Base-by-base conservation (phyloP, 805 yeast genomes). In the Zygosaccharomyces bailii region DNA sequence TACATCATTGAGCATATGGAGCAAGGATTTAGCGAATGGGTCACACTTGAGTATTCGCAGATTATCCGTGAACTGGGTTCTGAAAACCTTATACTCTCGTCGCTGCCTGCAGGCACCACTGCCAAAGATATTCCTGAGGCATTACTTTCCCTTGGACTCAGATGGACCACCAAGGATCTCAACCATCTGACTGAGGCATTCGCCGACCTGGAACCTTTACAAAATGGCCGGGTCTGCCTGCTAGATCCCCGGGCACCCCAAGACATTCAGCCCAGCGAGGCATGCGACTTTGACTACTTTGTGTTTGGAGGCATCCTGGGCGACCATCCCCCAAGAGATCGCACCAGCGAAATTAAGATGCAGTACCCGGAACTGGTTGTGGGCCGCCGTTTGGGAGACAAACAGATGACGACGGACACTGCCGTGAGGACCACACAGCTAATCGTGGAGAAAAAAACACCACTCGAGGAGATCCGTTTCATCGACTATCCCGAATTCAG, bases 1-100 rank as follows among this genome's bases (percentile, higher is more conserved):
- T 91, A 89, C 73, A 79, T 93, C 42, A 89, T 91, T 42, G 99
- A 91, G 66, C 99, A 91, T 63, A 91, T 91, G 97, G 99, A 91
- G 66, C 85, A 80, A 49, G 98, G 96, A 1, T 88, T 91, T 75
- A 87, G 96, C 52, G 93, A 86, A 53, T 91, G 99, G 99, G 98
- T 91, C 34, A 75, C 78, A 21, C 72, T 93, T 4, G 99, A 91
- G 59, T 91, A 91, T 66, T 67, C 79, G 20, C 87, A 85, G 56
- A 90, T 91, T 47, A 78, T 89, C 38, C 72, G 78, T 43, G 97
- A 91, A 49, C 82, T 91, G 5, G 97, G 97, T 2, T 68, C 71
- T 14, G 82, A 79, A 20, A 87, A 89, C 60, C 71, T 91, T 34
- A 69, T 84, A 31, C 70, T 90, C 51, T 79, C 95, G 0, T 89